Base-by-base conservation (phyloP, 1,139 yeast genomes). In the Yamadazyma epiphylla region DNA sequence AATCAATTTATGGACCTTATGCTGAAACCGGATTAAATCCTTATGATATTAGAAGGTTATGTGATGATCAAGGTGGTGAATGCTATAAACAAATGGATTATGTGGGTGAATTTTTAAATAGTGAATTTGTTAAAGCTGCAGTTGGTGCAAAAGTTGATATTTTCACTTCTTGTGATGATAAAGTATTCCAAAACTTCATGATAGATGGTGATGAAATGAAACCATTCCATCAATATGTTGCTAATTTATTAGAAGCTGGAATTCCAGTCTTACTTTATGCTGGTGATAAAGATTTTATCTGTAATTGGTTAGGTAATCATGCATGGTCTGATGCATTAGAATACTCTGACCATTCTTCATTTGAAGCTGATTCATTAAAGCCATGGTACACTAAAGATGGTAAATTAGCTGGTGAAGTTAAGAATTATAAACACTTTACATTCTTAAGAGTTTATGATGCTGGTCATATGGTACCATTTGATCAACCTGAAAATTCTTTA, bases 151-250 rank as follows among this genome's bases (percentile, higher is more conserved):
- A 88, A 55, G 94, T 87, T 34, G 94, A 84, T 35, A 61, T 70
- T 27, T 91, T 80, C 60, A 80, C 84, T 51, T 76, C 88, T 21
- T 91, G 98, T 71, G 87, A 86, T 69, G 77, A 80, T 54, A 88
- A 80, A 43, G 77, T 86, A 39, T 81, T 80, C 70, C 74, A 81
- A 53, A 82, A 81, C 68, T 89, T 89, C 58, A 55, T 82, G 45
- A 77, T 85, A 51, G 87, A 86, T 26, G 91, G 94, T 55, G 94
- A 84, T 59, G 83, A 89, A 87, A 80, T 80, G 87, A 82, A 81
- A 58, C 94, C 94, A 30, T 84, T 79, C 69, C 66, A 80, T 59
- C 77, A 79, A 75, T 80, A 77, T 37, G 83, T 79, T 32, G 66
- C 71, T 31, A 72, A 74, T 30, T 57, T 79, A 42, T 65, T 79